Conservation (phyloP, 23 red algal species). For the Rhodosorus marinus region DNA sequence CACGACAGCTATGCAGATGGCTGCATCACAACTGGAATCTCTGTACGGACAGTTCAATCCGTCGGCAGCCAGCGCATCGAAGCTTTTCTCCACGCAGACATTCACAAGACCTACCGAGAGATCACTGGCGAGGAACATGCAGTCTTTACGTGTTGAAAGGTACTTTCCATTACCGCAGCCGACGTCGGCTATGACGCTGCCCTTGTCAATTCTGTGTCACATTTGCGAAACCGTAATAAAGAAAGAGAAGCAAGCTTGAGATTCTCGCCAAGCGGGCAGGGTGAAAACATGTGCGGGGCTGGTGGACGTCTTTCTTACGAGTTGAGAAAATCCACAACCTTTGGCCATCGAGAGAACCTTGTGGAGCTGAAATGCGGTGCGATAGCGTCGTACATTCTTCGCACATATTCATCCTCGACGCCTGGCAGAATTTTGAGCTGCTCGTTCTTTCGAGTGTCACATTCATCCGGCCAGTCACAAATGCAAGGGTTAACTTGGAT, state of each 20-base stretch:
- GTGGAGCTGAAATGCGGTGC: conserved; percentile 76
- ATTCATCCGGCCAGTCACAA: too few species aligned
- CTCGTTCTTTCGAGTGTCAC: too few species aligned
- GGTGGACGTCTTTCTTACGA: too few species aligned
- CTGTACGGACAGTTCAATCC: conserved; percentile 24
- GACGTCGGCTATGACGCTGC: too few species aligned
- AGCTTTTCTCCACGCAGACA: not conserved
- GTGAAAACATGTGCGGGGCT: too few species aligned
- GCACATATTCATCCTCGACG: conserved; percentile 35
- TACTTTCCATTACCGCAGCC: conserved; percentile 97
- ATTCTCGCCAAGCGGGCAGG: too few species aligned
- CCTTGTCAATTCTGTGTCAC: too few species aligned
- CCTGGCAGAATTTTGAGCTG: too few species aligned
- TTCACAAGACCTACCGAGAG: not conserved
- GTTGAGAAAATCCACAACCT: conserved; percentile 37
- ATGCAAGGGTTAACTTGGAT: too few species aligned
- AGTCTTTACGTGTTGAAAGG: not conserved
- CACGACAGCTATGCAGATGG: conserved; percentile 75
- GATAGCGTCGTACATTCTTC: conserved; percentile 68
- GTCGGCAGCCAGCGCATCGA: conserved; percentile 25
- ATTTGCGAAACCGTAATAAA: too few species aligned
- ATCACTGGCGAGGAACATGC: not conserved
- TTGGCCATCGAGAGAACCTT: conserved; percentile 64
- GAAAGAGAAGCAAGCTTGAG: conserved; percentile 13
- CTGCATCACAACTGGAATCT: conserved; percentile 23